Evolutionary conservation across 73 alveolate species (phyloP).

Genomic region (Paramecium octaurelia): DNA sequence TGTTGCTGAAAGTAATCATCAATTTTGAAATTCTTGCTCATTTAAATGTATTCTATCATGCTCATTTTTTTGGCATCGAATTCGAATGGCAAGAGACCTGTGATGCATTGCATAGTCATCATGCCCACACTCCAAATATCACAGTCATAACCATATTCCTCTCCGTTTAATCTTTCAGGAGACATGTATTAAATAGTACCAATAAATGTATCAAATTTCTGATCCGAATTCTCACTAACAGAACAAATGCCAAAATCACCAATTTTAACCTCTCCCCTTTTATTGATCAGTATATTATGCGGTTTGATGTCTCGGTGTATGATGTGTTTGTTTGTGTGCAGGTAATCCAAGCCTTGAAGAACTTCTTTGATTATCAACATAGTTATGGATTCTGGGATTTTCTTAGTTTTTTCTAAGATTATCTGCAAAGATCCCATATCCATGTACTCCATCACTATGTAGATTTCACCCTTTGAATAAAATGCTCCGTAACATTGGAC

Average conservation of each 20-base stretch:
- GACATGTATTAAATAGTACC: conserved; percentile 61
- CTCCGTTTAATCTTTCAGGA: conserved; percentile 63
- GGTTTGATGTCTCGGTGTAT: conserved; percentile 49
- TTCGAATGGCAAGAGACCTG: neutral
- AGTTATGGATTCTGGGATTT: conserved; percentile 40
- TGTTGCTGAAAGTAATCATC: conserved; percentile 2
- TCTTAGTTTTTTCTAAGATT: neutral
- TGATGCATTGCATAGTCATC: neutral
- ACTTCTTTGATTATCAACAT: conserved; percentile 26
- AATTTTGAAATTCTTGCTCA: conserved; percentile 12
- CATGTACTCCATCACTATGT: conserved; percentile 34
- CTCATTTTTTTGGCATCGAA: conserved; percentile 45
- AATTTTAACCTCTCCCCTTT: conserved; percentile 39
- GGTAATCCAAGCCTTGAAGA: neutral
- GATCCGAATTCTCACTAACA: conserved; percentile 55
- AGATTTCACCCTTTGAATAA: conserved; percentile 40
- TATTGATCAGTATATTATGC: neutral
- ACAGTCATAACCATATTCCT: conserved; percentile 51
- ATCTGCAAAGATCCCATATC: conserved; percentile 42
- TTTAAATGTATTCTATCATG: conserved; percentile 9
- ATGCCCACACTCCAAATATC: conserved; percentile 64
- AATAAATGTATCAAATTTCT: conserved; percentile 45
- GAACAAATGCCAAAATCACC: conserved; percentile 51
- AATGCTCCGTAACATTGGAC: conserved; percentile 50
- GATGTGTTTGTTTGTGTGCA: neutral